Evolutionary conservation across 2,329 filamentous ascomycete genomes (phyloP), one percentile per base, ranked within the genome.

Genomic region (Biscogniauxia marginata): DNA sequence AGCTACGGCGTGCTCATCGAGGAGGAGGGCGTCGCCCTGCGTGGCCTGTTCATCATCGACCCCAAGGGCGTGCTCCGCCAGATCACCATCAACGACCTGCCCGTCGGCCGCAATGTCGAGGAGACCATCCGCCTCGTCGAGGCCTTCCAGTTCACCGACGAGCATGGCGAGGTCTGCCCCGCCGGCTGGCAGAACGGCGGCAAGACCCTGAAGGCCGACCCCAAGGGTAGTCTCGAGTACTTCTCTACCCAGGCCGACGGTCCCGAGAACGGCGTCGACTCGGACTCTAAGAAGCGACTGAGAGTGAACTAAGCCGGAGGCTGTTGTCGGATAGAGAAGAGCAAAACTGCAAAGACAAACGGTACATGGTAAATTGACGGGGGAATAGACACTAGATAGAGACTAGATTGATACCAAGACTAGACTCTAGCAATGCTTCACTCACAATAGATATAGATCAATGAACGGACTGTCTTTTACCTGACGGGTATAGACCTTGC

Each of bases 111-210:
- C 63, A 79, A 81, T 63, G 85, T 87, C 53, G 82, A 86, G 68
- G 85, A 88, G 74, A 81, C 83, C 1, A 77, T 86, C 64, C 83
- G 85, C 39, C 87, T 88, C 1, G 82, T 87, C 56, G 80, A 88
- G 63, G 87, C 88, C 5, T 92, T 92, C 72, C 90, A 93, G 73
- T 90, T 93, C 77, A 89, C 89, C 11, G 89, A 93, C 64, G 89
- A 91, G 64, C 90, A 89, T 79, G 92, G 91, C 74, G 86, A 90
- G 70, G 83, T 91, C 54, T 93, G 78, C 73, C 78, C 78, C 46
- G 78, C 78, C 53, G 78, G 77, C 65, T 81, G 78, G 78, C 73
- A 75, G 57, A 69, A 74, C 57, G 78, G 78, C 50, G 69, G 68
- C 66, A 75, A 79, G 71, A 74, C 72, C 52, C 79, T 81, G 72